Evolutionary conservation across 192 early-diverging fungal species (phyloP).

Genomic region (Jimgerdemannia lactiflua): DNA sequence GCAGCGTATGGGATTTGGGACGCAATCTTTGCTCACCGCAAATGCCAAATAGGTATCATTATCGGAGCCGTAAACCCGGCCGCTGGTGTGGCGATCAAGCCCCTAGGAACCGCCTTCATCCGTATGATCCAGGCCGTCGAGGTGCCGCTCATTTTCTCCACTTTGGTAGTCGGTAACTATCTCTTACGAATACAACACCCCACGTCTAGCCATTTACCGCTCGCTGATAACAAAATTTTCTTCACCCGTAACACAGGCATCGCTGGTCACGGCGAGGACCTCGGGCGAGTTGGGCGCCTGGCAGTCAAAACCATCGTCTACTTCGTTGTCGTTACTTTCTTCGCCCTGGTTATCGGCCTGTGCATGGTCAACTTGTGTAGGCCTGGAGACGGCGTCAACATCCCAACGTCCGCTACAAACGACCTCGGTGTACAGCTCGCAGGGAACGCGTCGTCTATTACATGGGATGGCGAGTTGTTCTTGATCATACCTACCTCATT

Average conservation of each 20-base stretch:
- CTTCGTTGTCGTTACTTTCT: conserved; percentile 61
- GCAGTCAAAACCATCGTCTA: conserved; percentile 69
- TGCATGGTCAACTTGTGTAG: conserved; percentile 55
- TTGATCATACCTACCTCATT: too few species aligned
- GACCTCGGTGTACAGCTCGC: too few species aligned
- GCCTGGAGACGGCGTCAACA: conserved; percentile 55
- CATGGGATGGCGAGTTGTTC: too few species aligned
- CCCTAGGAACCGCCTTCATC: conserved; percentile 47
- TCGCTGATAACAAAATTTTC: too few species aligned
- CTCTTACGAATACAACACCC: too few species aligned
- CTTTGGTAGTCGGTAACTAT: conserved; percentile 71
- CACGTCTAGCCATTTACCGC: too few species aligned
- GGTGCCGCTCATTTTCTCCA: conserved; percentile 69
- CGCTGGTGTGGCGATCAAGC: conserved; percentile 36
- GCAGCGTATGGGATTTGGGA: too few species aligned
- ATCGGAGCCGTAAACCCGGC: conserved; percentile 45
- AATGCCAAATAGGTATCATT: too few species aligned
- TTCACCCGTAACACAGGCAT: too few species aligned
- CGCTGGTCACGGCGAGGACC: conserved; percentile 64
- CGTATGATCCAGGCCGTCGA: conserved; percentile 50
- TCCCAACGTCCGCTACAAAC: too few species aligned
- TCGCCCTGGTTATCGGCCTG: conserved; percentile 68
- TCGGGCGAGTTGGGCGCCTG: conserved; percentile 53
- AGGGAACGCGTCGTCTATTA: too few species aligned
- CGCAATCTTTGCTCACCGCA: too few species aligned